phyloP scores from a whole-genome alignment of 2,329 filamentous ascomycete genomes.

The Mycogone perniciosa region DNA sequence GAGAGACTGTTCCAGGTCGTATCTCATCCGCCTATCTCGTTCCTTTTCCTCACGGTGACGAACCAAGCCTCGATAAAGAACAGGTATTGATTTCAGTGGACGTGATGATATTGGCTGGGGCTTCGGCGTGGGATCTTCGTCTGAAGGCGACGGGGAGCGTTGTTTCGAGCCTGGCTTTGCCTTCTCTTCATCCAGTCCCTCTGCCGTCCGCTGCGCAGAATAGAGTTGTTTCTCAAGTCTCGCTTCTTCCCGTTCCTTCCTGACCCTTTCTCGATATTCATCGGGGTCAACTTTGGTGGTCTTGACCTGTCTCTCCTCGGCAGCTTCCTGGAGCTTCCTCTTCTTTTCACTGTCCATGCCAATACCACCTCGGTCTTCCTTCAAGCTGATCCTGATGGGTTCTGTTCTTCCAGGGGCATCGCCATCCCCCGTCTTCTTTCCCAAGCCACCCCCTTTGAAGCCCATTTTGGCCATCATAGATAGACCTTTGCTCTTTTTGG shows the following conservation, averaged over 20 bases:
- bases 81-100: conserved; percentile 61
- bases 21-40: conserved; percentile 56
- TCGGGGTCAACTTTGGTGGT: conserved; percentile 56
- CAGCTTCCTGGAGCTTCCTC: conserved; percentile 61
- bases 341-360: conserved; percentile 80
- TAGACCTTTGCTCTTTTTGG: conserved; percentile 73
- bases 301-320: conserved; percentile 51
- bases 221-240: conserved; percentile 63
- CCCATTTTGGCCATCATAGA: conserved; percentile 98
- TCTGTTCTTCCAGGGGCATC: conserved; percentile 42
- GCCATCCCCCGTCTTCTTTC: conserved; percentile 47
- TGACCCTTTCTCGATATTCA: conserved; percentile 67
- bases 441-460: conserved; percentile 73
- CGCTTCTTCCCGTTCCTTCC: conserved; percentile 62
- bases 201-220: conserved; percentile 76
- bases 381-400: conserved; percentile 69
- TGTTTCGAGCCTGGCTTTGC: conserved; percentile 8
- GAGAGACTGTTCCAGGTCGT: conserved; percentile 60
- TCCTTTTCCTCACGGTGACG: conserved; percentile 64
- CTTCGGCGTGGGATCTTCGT: conserved; percentile 22
- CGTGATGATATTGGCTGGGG: conserved; percentile 35
- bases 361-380: conserved; percentile 76
- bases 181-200: conserved; percentile 62
- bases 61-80: conserved; percentile 74
- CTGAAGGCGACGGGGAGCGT: conserved; percentile 10